Evolutionary conservation across 345 rosid genomes (phyloP).

Genomic region (Ailanthus altissimus): DNA sequence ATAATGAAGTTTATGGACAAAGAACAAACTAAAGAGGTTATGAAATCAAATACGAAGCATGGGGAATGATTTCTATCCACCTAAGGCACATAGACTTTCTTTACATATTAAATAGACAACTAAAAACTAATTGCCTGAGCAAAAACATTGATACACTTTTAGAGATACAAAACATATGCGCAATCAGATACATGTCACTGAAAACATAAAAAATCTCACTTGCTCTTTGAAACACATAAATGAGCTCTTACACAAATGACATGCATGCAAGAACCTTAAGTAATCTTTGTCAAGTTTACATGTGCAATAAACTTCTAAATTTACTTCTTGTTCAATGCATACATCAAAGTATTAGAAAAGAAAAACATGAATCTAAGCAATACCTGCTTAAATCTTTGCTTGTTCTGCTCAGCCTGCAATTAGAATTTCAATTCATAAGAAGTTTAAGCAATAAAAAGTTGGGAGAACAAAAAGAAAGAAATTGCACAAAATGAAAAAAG

Average conservation of each 20-base stretch:
- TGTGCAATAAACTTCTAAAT: background rate
- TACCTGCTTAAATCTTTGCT: slow-evolving; percentile 45
- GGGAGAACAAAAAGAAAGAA: background rate
- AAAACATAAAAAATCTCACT: background rate
- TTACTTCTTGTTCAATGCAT: background rate
- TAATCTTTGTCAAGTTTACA: background rate
- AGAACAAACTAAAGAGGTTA: background rate
- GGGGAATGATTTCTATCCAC: background rate
- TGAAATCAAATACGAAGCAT: background rate
- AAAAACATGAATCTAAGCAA: background rate
- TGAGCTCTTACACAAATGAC: too few species aligned
- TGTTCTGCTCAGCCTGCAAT: slow-evolving; percentile 46
- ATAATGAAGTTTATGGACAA: background rate
- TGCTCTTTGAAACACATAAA: background rate
- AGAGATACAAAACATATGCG: background rate
- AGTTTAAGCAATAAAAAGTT: background rate
- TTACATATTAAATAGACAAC: background rate
- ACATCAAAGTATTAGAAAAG: background rate
- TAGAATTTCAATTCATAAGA: slow-evolving; percentile 7
- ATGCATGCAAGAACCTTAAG: background rate
- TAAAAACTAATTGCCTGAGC: background rate
- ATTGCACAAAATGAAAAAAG: background rate
- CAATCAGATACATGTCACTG: background rate
- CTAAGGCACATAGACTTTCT: background rate
- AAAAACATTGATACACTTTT: background rate